These are phyloP conservation scores for Alternaria atra DNA, from an alignment of 2,329 filamentous ascomycete species.

Conservation along the genomic window DNA sequence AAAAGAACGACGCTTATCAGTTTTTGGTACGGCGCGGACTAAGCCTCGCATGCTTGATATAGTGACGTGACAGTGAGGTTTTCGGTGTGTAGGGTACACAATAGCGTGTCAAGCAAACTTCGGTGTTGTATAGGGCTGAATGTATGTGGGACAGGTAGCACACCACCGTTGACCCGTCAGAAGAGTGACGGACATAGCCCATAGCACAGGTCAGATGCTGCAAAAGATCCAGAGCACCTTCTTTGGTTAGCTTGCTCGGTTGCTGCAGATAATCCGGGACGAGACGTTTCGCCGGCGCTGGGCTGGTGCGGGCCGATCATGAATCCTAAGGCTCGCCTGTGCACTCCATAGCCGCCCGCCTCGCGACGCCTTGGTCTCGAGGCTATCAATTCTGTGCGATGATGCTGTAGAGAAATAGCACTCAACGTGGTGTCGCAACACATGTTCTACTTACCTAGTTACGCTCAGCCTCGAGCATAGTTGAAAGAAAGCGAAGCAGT, in stretches of 20 bases:
- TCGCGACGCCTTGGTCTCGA: constrained; percentile 3
- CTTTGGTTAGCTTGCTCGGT: not conserved
- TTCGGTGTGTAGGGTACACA: constrained; percentile 12
- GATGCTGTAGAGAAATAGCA: constrained; percentile 5
- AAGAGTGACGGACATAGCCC: constrained; percentile 1
- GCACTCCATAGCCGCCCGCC: constrained; percentile 6
- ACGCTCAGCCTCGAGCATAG: constrained; percentile 21
- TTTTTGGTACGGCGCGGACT: constrained; percentile 7
- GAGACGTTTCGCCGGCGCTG: constrained; percentile 1
- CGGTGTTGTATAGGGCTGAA: constrained; percentile 12
- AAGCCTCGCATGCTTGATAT: constrained; percentile 21
- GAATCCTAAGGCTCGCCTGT: constrained; percentile 1
- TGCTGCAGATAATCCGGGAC: constrained; percentile 4
- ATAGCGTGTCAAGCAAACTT: constrained; percentile 14
- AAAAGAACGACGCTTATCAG: constrained; percentile 27
- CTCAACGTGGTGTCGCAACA: not conserved
- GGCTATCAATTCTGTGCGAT: not conserved
- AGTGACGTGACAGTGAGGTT: constrained; percentile 11
- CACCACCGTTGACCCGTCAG: constrained; percentile 11
- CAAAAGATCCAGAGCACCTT: not conserved
- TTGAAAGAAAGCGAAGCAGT: not conserved
- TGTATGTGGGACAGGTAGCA: constrained; percentile 18
- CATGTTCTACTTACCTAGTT: not conserved
- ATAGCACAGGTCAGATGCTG: constrained; percentile 9
- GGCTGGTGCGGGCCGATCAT: constrained; percentile 11